Evolutionary conservation across 371 early-diverging fungal species (phyloP), one percentile per base, ranked within the genome.

Genomic region (Blakeslea trispora): DNA sequence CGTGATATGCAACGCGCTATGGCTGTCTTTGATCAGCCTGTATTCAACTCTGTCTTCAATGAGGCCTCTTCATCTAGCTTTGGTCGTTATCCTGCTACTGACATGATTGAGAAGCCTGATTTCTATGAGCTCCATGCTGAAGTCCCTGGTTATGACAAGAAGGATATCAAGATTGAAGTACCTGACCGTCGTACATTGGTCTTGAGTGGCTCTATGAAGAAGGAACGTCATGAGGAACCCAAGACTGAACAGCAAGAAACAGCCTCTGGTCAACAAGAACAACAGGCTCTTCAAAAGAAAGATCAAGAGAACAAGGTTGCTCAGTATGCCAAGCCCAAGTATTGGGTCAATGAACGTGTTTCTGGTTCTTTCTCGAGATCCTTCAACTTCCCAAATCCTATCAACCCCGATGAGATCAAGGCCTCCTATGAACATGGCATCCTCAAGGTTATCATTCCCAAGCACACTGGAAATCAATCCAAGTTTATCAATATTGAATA

Each of bases 1-100:
- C 73, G 71, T 31, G 78, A 78, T 42, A 58, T 73, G 53, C 51
- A 57, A 45, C 71, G 74, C 22, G 72, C 72, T 0, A 63, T 75
- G 35, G 41, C 70, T 21, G 40, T 68, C 18, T 46, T 75, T 4
- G 78, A 78, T 0, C 68, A 78, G 17, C 79, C 79, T 14, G 42
- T 68, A 2, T 69, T 60, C 41, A 57, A 53, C 18, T 51, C 53
- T 11, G 54, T 32, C 21, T 19, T 22, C 0, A 23, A 32, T 8
- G 45, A 45, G n/a, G 31, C 15, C 22, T 19, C 45, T 14, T 15
- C n/a, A n/a, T 32, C 41, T 42, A 18, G 44, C 6, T 14, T 49
- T 3, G 23, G 47, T 41, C 57, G 63, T 19, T 63, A 62, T 49
- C 73, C 73, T 23, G 59, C 68, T 18, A 65, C 70, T 1, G 37